A percentile compares a stretch with the other conserved stretches of the same genome.
phyloP scores from a whole-genome alignment of 2,329 filamentous ascomycete genomes.

The Cladosporium sphaerospermum region DNA sequence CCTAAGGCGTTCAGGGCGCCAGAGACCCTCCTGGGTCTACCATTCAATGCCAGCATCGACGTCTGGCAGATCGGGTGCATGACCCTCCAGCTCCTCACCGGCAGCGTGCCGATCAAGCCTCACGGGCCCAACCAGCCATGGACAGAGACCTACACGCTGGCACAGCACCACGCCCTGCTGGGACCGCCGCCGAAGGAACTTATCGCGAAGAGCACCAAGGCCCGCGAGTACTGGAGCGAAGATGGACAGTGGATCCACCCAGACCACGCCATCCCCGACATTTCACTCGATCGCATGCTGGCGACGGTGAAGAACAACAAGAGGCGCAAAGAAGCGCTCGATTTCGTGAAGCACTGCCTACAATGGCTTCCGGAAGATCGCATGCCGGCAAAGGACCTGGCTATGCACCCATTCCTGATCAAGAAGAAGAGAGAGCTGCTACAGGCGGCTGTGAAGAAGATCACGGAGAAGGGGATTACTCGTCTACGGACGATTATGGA shows the following conservation, averaged over 20 bases:
- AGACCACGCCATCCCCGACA: not conserved
- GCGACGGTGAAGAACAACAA: not conserved
- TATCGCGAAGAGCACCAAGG: not conserved
- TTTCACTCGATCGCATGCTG: not conserved
- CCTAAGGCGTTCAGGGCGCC: conserved; percentile 3
- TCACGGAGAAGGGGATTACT: not conserved
- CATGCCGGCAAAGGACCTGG: not conserved
- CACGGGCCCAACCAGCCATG: conserved; percentile 6
- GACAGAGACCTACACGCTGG: conserved; percentile 6
- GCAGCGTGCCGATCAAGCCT: conserved; percentile 29
- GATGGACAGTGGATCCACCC: not conserved
- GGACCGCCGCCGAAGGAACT: not conserved
- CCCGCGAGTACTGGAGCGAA: conserved; percentile 1
- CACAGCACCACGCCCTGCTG: conserved; percentile 9
- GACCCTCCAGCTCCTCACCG: conserved; percentile 46
- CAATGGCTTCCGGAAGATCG: conserved; percentile 6
- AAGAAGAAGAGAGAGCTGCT: not conserved
- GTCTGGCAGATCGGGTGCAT: conserved; percentile 57
- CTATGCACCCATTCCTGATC: not conserved
- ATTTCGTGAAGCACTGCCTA: not conserved
- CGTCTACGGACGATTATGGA: not conserved
- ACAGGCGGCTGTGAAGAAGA: not conserved
- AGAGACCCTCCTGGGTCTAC: not conserved
- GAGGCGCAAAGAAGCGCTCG: not conserved
- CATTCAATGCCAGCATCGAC: conserved; percentile 48